Evolutionary conservation across 2,329 filamentous ascomycete species (phyloP), one percentile per base, ranked within the genome.

Genomic region (Penicillium sp.): DNA sequence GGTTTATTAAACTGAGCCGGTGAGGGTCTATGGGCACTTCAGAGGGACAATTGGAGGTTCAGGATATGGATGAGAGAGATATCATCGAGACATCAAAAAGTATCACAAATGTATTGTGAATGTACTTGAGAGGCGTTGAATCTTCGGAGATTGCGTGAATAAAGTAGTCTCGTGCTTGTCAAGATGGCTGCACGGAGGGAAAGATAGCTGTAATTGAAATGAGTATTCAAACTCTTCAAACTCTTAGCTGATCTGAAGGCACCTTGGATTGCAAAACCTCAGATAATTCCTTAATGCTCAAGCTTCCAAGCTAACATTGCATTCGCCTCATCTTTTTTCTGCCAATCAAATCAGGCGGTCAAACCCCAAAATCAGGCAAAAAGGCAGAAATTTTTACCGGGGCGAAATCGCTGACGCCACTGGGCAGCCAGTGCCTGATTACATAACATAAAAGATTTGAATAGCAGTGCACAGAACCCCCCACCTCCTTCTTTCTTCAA

Each of bases 361-460:
- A 59, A 41, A 10, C 10, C n/a, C 35, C 44, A 16, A 42, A 46
- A 46, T 19, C 11, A 50, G 48, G 48, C 48, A 35, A 16, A 19
- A 14, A 36, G 45, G 45, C 33, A 48, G 3, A 25, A 26, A 25
- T 26, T 6, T 31, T 22, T 31, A 14, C 48, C 19, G 19, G 46
- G 37, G 57, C 51, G 53, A 56, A 30, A 46, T 52, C 40, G 22
- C 22, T 14, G 47, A 38, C 40, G 50, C 54, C 60, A 59, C 50
- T 53, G 50, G 54, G 37, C 48, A 50, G 38, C 48, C 9, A 50
- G 63, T 65, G 63, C 63, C 63, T 65, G 62, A 62, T 63, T 63
- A 64, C 10, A 25, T 66, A 59, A 66, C 9, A 55, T 51, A 36
- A 43, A 53, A 64, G 62, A 62, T 66, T 66, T 64, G 58, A 55